phyloP scores from a whole-genome alignment of 805 yeast genomes.

The Wickerhamiella brachini region DNA sequence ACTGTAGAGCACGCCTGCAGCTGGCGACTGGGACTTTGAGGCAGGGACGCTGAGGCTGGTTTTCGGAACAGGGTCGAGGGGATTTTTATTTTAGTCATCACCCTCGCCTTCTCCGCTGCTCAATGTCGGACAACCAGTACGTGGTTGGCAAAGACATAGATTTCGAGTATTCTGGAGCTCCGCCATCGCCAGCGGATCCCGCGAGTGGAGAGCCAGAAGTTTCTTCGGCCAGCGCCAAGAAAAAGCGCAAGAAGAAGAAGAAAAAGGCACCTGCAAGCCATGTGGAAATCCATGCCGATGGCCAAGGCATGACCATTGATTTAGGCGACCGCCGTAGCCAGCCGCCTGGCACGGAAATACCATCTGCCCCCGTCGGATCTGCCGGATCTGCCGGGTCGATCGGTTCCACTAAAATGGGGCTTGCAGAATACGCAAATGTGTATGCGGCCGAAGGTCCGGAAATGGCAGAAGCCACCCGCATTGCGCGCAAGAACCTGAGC shows the following conservation, averaged over 20 bases:
- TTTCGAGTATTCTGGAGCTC: constrained; percentile 6
- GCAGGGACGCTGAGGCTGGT: no score
- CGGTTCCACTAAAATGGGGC: constrained; percentile 1
- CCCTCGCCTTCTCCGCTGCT: background rate
- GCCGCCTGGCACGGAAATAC: background rate
- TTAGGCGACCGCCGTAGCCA: constrained; percentile 7
- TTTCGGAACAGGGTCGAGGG: no score
- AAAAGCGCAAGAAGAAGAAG: constrained; percentile 11
- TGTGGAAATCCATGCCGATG: constrained; percentile 48
- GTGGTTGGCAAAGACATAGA: constrained; percentile 18
- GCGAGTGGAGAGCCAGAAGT: background rate
- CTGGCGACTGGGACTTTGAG: no score
- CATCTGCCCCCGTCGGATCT: background rate
- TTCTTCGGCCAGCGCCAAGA: constrained; percentile 3
- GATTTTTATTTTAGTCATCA: background rate
- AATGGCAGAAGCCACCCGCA: background rate
- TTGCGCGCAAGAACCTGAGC: background rate
- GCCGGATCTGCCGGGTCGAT: background rate
- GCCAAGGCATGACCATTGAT: constrained; percentile 57
- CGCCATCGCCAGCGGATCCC: background rate
- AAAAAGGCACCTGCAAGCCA: constrained; percentile 9
- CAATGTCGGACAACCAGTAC: constrained; percentile 17
- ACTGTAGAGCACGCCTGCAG: no score
- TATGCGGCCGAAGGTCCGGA: background rate
- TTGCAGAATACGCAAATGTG: background rate